Evolutionary conservation across 176 grass and related monocot species (phyloP), one percentile per base, ranked within the genome.

Genomic region (Carex cristatella): DNA sequence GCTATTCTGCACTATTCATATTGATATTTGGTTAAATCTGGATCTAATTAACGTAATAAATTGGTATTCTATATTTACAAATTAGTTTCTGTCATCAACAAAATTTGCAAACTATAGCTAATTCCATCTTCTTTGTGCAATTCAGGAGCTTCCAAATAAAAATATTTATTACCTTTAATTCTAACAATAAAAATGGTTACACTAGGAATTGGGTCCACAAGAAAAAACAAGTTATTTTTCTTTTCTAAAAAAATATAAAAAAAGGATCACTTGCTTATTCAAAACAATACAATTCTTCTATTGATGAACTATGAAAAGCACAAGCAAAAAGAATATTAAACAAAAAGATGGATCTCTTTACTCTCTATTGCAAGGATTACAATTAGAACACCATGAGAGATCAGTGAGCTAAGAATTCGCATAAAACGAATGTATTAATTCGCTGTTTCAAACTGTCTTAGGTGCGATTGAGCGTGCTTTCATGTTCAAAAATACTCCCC

Each of bases 401-500:
- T 35, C 53, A 58, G 51, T 79, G 74, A 79, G 51, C 49, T 18
- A 2, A 54, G 27, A 77, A 33, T 76, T 31, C 72, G 14, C 72
- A 28, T 16, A 10, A 46, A 78, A 54, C 3, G 28, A 58, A 31
- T 32, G 42, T 46, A 23, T 42, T 1, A 7, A 48, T 65, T 67
- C 33, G 63, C 46, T 30, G n/a, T 28, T 84, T 89, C 78, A 95
- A 55, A 79, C 94, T 60, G 63, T 84, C 87, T 95, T 95, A 61
- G 66, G 37, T 70, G 85, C 84, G 76, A 95, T 87, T 40, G 94
- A 92, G 10, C 94, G 92, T 68, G 94, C 94, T 79, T 95, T 95
- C 19, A 95, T 83, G 69, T 93, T 95, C 87, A 93, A 59, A 88
- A 95, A 95, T 30, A 95, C 94, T 11, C 83, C 94, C 94, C 91